Percentiles rank a stretch among this genome's conserved stretches.
Conservation (phyloP, 495 filamentous ascomycete species). For the Daldinia vernicosa region DNA sequence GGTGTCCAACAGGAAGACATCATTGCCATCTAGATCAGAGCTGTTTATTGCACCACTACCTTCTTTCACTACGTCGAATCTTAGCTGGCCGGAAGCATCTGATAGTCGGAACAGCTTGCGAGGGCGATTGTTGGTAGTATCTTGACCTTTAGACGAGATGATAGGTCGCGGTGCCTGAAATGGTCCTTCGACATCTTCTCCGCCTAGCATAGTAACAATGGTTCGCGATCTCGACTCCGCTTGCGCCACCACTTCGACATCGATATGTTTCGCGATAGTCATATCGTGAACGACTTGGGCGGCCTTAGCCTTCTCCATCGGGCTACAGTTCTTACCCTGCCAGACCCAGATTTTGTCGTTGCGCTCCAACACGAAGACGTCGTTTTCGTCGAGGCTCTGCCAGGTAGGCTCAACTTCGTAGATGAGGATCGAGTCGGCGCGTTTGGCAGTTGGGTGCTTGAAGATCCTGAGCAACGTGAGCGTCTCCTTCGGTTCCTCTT, state of each 20-base stretch:
- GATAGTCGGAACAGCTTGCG: conserved; percentile 64
- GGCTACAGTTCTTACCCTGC: conserved; percentile 69
- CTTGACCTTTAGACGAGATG: conserved; percentile 37
- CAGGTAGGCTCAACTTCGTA: conserved; percentile 69
- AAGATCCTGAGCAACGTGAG: conserved; percentile 66
- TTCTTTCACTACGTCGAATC: conserved; percentile 64
- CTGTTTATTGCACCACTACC: conserved; percentile 48
- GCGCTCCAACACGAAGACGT: conserved; percentile 69
- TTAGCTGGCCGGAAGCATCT: conserved; percentile 61
- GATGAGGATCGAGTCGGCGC: conserved; percentile 61
- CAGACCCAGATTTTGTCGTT: conserved; percentile 71
- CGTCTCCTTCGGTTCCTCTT: conserved; percentile 51
- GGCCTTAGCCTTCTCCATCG: conserved; percentile 71
- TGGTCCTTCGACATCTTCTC: conserved; percentile 49
- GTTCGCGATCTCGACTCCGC: conserved; percentile 61
- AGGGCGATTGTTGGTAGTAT: conserved; percentile 25
- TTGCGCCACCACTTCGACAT: conserved; percentile 69
- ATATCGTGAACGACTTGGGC: conserved; percentile 70
- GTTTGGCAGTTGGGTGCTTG: conserved; percentile 58
- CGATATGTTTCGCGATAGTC: conserved; percentile 66
- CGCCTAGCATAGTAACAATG: conserved; percentile 65
- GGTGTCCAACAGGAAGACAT: conserved; percentile 67
- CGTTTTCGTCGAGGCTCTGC: conserved; percentile 66
- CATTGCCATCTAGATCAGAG: conserved; percentile 61
- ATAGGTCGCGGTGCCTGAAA: conserved; percentile 54